Base-by-base conservation (phyloP, 2,329 filamentous ascomycete species). In the Fusarium anthophilum region DNA sequence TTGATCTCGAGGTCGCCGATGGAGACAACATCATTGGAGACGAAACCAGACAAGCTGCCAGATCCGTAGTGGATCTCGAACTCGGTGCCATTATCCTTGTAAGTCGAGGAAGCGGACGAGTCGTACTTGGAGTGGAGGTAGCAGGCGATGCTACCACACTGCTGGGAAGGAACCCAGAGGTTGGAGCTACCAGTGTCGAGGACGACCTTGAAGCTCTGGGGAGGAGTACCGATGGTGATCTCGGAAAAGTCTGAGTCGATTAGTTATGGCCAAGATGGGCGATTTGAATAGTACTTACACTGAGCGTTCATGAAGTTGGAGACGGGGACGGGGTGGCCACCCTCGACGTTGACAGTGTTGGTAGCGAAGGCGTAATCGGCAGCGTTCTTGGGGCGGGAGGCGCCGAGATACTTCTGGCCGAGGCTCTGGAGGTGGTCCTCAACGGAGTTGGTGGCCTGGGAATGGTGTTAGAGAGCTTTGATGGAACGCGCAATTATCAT, bases 221-320 rank as follows among this genome's bases (percentile, higher is more conserved):
- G 92, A 76, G 96, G 96, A 55, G 92, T 96, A 75, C 96, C 96
- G 83, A 99, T 91, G 78, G 91, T 90, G 83, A 99, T 98, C 84
- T 98, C 95, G 77, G 96, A 97, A 91, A 98, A 99, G 89, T 99
- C 95, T 97, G 70, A 17, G 14, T 13, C 10, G 30, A 70, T 80
- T 50, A 81, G 77, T 32, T 8, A 17, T 15, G 26, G 13, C 13
- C 9, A 17, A 26, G 9, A 12, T 13, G 12, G n/a, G 20, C 38
- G 30, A 59, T 26, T 68, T 48, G 0, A 11, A 18, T 26, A 38
- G 48, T 26, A 86, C 93, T 81, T 92, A 98, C 95, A 99, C 86
- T 99, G 96, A 68, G 96, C 96, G 82, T 99, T 99, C 87, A 98
- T 87, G 87, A 98, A 99, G 91, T 99, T 99, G 86, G 91, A 94